phyloP scores from a whole-genome alignment of 2,329 filamentous ascomycete genomes.

The Alternaria burnsii region DNA sequence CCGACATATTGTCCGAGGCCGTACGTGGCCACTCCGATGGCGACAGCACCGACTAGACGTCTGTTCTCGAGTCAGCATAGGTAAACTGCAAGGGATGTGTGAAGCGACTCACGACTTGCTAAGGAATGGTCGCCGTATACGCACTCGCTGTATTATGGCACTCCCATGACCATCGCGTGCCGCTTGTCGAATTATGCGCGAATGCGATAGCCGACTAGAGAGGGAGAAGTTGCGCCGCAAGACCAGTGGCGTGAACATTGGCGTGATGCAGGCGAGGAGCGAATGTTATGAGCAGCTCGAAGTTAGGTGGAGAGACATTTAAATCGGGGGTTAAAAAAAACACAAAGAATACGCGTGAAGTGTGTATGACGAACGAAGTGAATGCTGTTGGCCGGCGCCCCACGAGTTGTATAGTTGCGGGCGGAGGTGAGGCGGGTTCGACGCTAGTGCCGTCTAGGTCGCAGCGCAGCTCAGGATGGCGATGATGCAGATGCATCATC shows the following conservation, averaged over 20 bases:
- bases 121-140: slow-evolving; percentile 50
- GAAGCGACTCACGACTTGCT: slow-evolving; percentile 42
- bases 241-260: slow-evolving; percentile 51
- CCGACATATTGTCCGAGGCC: slow-evolving; percentile 34
- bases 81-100: neutral
- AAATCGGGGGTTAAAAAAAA: slow-evolving; percentile 10
- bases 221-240: slow-evolving; percentile 50
- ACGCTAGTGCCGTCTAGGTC: slow-evolving; percentile 15
- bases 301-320: slow-evolving; percentile 28
- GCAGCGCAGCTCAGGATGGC: slow-evolving; percentile 17
- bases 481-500: slow-evolving; percentile 28
- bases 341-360: slow-evolving; percentile 3
- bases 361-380: neutral
- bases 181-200: slow-evolving; percentile 36
- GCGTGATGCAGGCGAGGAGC: slow-evolving; percentile 25
- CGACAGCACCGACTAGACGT: slow-evolving; percentile 35
- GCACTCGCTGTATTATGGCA: slow-evolving; percentile 51
- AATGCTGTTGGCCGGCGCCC: neutral
- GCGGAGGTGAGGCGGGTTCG: slow-evolving; percentile 24
- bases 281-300: slow-evolving; percentile 19
- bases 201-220: slow-evolving; percentile 36
- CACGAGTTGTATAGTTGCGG: slow-evolving; percentile 4
- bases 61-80: slow-evolving; percentile 26
- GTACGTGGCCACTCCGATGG: slow-evolving; percentile 31
- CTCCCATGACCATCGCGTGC: slow-evolving; percentile 43